phyloP scores from a whole-genome alignment of 2,329 filamentous ascomycete genomes.

The Pseudogymnoascus sp. region DNA sequence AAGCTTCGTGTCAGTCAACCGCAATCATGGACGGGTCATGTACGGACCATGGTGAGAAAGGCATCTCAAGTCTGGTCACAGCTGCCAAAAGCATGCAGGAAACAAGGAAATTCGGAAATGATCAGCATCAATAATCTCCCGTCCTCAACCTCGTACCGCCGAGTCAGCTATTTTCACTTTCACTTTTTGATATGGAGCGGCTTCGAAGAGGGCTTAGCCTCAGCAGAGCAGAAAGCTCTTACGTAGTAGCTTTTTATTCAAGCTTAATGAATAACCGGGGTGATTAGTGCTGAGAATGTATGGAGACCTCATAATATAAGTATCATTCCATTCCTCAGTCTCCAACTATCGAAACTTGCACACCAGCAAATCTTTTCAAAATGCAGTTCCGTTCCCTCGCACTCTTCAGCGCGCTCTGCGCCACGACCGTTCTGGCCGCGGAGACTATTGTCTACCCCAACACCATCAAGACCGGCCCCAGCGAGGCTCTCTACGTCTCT shows the following conservation, averaged over 20 bases:
- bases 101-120: not conserved
- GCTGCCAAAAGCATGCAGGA: not conserved
- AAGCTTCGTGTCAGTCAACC: not conserved
- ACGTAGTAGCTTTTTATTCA: not conserved
- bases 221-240: not conserved
- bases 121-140: not conserved
- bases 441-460: not conserved
- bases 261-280: not conserved
- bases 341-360: not conserved
- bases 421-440: not conserved
- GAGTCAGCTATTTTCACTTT: not conserved
- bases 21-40: not conserved
- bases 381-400: not conserved
- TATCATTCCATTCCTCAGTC: not conserved
- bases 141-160: not conserved
- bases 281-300: not conserved
- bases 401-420: not conserved
- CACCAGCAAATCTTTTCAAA: not conserved
- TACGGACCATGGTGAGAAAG: not conserved
- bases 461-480: not conserved
- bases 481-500: not conserved
- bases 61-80: not conserved
- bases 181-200: not conserved
- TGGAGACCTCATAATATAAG: not conserved
- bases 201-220: not conserved